A percentile compares a stretch with the other conserved stretches of the same genome.
Conservation (phyloP, 148 eudicot species). For the Rhododendron griersonianum region DNA sequence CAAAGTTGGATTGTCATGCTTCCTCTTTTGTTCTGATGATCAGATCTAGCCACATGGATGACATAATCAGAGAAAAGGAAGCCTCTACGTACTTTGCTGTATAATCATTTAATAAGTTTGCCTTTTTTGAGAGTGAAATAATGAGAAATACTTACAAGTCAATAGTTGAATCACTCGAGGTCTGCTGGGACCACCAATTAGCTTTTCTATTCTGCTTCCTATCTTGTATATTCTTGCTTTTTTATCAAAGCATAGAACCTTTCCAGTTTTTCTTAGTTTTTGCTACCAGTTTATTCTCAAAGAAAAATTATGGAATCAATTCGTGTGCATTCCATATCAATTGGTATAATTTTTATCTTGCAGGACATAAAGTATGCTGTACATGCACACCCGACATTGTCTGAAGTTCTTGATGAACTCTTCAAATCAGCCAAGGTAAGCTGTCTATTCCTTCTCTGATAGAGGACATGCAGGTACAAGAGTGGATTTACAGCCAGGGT, state of each 20-base stretch:
- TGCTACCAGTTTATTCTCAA: neutral
- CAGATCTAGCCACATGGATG: neutral
- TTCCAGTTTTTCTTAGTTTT: neutral
- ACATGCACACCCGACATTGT: constrained; percentile 98
- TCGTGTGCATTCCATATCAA: neutral
- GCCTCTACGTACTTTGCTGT: neutral
- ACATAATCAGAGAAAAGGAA: neutral
- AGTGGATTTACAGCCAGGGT: neutral
- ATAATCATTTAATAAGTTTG: neutral
- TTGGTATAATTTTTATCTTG: constrained; percentile 7
- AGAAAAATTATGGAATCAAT: neutral
- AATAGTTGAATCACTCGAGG: neutral
- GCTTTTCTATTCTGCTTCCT: neutral
- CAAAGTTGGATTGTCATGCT: neutral
- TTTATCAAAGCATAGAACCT: neutral
- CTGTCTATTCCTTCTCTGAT: constrained; percentile 3
- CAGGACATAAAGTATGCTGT: constrained; percentile 94
- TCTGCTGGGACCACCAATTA: neutral
- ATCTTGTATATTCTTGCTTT: neutral
- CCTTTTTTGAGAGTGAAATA: neutral
- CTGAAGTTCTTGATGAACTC: constrained; percentile 97
- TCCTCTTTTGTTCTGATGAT: neutral
- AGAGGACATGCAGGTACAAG: neutral
- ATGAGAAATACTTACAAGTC: neutral
- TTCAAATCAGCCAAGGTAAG: constrained; percentile 93